Base-by-base conservation (phyloP, 2,329 filamentous ascomycete species). In the Colletotrichum limetticola region DNA sequence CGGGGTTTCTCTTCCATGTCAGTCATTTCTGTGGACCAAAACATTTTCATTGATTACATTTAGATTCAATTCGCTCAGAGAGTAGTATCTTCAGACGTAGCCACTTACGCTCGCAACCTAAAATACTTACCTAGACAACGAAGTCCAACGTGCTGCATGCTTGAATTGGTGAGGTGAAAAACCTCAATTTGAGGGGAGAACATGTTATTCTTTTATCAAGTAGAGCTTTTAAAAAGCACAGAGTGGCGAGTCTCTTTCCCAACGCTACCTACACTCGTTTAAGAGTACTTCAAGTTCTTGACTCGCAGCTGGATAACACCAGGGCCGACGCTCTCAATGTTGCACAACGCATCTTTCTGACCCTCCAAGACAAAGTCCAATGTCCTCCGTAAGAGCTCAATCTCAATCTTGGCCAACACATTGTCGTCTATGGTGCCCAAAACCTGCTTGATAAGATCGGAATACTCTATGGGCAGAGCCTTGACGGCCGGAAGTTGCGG, bases 361-460 rank as follows among this genome's bases (percentile, higher is more conserved):
- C 28, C 28, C 2, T 57, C 52, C 1, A 71, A 62, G 6, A 58
- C 49, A 14, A 52, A 52, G 2, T 52, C 12, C 7, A 71, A 22
- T 6, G 65, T 30, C 16, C 52, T 37, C 5, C 35, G 52, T 28
- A 68, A 35, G 14, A 68, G 24, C 8, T 58, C 64, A 8, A 52
- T 37, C 3, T 53, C 60, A 12, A 71, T 42, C 9, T 58, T n/a
- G 16, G 9, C 57, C 16, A 67, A 11, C 11, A n/a, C 16, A 7
- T 30, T 37, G 5, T 52, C 35, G 19, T 68, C 28, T 19, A 71
- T 71, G 11, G 64, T 49, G 2, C 69, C 69, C 35, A 71, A 26
- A 4, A 59, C n/a, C 11, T 42, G 9, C 19, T 60, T 16, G 14
- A 42, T 8, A 1, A 61, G 22, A 8, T 59, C 57, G 5, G 22